Conservation (phyloP, 2,329 filamentous ascomycete genomes). For the Aspergillus novoparasiticus region DNA sequence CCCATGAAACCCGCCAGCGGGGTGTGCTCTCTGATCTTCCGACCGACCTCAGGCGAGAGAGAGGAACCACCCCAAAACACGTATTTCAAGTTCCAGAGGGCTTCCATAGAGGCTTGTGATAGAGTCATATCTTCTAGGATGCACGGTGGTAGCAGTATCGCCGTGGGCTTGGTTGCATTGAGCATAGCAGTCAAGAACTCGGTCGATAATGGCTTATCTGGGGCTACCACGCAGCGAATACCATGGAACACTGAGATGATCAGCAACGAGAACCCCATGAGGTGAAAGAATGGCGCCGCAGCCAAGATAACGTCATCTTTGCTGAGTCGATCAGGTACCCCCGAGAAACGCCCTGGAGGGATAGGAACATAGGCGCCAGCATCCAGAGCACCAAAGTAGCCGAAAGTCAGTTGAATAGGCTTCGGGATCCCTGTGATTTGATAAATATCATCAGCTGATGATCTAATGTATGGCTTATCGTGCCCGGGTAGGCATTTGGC, state of each 20-base stretch:
- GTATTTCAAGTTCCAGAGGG: slow-evolving; percentile 14
- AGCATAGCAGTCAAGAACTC: slow-evolving; percentile 17
- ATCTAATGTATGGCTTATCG: background rate
- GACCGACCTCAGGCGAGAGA: slow-evolving; percentile 12
- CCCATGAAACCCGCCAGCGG: slow-evolving; percentile 11
- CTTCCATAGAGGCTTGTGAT: slow-evolving; percentile 13
- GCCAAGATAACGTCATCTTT: slow-evolving; percentile 13
- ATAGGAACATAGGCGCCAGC: slow-evolving; percentile 1
- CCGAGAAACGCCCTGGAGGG: slow-evolving; percentile 11
- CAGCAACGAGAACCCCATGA: slow-evolving; percentile 21
- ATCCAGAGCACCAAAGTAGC: slow-evolving; percentile 18
- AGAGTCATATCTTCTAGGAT: slow-evolving; percentile 20
- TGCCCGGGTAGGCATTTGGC: background rate
- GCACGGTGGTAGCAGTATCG: slow-evolving; percentile 19
- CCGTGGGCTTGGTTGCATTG: slow-evolving; percentile 13
- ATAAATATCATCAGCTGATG: background rate
- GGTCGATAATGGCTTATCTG: slow-evolving; percentile 22
- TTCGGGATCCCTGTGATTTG: slow-evolving; percentile 23
- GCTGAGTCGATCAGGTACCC: slow-evolving; percentile 5
- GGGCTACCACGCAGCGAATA: slow-evolving; percentile 15
- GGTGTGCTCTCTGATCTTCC: slow-evolving; percentile 4
- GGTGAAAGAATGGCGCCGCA: slow-evolving; percentile 24
- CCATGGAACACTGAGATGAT: slow-evolving; percentile 14
- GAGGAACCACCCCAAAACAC: slow-evolving; percentile 18
- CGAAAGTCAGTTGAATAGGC: slow-evolving; percentile 23